phyloP scores from a whole-genome alignment of 2,329 filamentous ascomycete species.

The Cladosporium phlei region DNA sequence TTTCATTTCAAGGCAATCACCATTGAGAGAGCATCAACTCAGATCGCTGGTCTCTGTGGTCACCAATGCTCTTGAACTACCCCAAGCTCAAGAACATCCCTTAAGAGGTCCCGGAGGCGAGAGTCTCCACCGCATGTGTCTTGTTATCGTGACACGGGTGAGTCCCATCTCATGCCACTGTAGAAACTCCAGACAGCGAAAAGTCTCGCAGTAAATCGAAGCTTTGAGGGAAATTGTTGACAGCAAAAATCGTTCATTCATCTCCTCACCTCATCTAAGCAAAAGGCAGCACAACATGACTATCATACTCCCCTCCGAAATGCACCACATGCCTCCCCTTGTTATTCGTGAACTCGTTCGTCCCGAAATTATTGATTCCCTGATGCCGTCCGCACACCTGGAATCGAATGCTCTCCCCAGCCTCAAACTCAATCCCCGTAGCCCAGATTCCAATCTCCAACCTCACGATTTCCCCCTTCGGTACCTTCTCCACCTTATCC shows the following conservation, averaged over 20 bases:
- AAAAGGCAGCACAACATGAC: slow-evolving; percentile 7
- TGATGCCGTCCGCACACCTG: slow-evolving; percentile 1
- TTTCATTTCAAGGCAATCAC: too few species aligned
- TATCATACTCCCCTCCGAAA: neutral
- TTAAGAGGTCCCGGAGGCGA: too few species aligned
- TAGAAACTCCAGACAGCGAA: too few species aligned
- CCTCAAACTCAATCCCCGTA: slow-evolving; percentile 43
- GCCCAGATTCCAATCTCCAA: slow-evolving; percentile 48
- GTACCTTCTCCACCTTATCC: slow-evolving; percentile 9
- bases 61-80: too few species aligned
- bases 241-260: neutral
- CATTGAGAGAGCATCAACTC: too few species aligned
- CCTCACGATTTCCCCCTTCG: slow-evolving; percentile 37
- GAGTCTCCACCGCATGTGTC: too few species aligned
- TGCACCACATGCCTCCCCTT: slow-evolving; percentile 9
- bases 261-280: neutral
- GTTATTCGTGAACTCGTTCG: neutral
- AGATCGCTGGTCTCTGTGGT: too few species aligned
- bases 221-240: too few species aligned
- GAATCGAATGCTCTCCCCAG: slow-evolving; percentile 23
- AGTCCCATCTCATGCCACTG: too few species aligned
- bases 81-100: too few species aligned
- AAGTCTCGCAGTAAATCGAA: too few species aligned
- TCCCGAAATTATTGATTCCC: slow-evolving; percentile 3
- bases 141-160: too few species aligned